These are phyloP conservation scores for Teratosphaeria destructans DNA, from an alignment of 2,329 filamentous ascomycete genomes.

Conservation along the genomic window DNA sequence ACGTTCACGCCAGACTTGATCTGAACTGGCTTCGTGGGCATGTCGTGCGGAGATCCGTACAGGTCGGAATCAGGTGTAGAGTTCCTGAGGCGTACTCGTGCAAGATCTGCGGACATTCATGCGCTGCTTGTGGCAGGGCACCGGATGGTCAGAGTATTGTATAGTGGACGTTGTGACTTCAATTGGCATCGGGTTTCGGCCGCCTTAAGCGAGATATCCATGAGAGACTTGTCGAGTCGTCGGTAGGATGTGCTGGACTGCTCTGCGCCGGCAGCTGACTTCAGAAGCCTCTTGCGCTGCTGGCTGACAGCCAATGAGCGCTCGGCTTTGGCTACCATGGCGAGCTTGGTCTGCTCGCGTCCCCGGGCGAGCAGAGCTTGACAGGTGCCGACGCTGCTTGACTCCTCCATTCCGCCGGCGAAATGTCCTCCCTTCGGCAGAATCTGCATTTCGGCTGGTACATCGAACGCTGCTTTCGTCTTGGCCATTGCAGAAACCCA, in stretches of 20 bases:
- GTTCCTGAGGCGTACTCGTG: not conserved
- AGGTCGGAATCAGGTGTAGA: not conserved
- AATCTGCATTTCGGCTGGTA: not conserved
- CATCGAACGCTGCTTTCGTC: not conserved
- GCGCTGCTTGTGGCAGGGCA: not conserved
- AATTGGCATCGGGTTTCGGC: not conserved
- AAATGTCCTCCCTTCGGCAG: not conserved
- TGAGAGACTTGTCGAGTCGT: not conserved
- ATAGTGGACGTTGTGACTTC: not conserved
- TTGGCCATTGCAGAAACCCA: not conserved
- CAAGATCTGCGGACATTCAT: not conserved
- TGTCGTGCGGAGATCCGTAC: not conserved
- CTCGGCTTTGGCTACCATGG: not conserved
- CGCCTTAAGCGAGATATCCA: not conserved
- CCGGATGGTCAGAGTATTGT: not conserved
- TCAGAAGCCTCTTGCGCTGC: not conserved
- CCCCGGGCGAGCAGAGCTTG: not conserved
- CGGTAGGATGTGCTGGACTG: not conserved
- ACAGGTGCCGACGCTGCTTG: not conserved
- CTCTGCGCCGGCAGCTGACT: not conserved
- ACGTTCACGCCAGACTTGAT: not conserved
- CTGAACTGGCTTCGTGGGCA: not conserved
- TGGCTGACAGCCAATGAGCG: not conserved
- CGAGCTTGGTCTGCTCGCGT: not conserved
- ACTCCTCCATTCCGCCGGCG: not conserved